Percentiles rank a stretch among this genome's conserved stretches.
Conservation (phyloP, 106 monocot genomes). For the Phalaenopsis equestris region DNA sequence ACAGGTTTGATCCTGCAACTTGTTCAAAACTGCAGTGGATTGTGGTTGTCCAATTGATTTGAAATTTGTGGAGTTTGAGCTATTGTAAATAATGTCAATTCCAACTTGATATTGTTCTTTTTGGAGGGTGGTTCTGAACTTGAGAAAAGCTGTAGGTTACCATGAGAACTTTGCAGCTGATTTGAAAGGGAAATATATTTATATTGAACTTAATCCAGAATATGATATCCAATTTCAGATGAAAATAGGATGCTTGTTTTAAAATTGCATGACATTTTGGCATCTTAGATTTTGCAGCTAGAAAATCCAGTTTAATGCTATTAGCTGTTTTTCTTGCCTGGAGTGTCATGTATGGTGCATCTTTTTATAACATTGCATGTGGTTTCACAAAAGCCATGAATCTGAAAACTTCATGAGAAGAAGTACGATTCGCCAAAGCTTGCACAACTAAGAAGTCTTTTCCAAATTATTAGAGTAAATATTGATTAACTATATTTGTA, state of each 20-base stretch:
- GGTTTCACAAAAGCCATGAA: background rate
- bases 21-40: background rate
- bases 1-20: slow-evolving; percentile 44
- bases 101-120: background rate
- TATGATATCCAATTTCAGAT: background rate
- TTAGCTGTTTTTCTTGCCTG: background rate
- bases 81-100: background rate
- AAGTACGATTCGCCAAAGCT: background rate
- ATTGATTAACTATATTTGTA: too few relatives aligned
- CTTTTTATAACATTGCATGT: background rate
- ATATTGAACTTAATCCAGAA: background rate
- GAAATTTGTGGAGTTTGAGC: background rate
- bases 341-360: background rate
- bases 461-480: background rate
- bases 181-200: background rate
- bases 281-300: background rate
- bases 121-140: too few relatives aligned
- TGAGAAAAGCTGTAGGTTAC: background rate
- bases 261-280: background rate
- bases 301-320: background rate
- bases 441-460: background rate
- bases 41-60: too few relatives aligned
- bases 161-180: background rate
- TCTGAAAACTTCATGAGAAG: background rate
- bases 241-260: background rate